Evolutionary conservation across 2,329 filamentous ascomycete species (phyloP), one percentile per base, ranked within the genome.

Genomic region (Epichloe elymi): DNA sequence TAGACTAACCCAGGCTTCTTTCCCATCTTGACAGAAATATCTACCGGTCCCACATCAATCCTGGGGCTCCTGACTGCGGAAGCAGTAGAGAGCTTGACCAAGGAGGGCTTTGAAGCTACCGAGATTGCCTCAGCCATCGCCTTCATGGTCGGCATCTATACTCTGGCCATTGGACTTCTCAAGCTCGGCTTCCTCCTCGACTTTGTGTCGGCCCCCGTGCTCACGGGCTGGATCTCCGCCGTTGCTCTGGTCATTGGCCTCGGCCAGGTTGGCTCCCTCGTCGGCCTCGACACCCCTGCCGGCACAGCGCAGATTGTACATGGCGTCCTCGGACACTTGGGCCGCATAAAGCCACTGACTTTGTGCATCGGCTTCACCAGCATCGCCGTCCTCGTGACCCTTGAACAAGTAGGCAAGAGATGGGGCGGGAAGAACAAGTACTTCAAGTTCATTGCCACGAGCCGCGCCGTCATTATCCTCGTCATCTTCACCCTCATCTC

Each of bases 141-240:
- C 12, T 73, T 84, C 60, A 77, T 80, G 65, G 79, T 83, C 54
- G 82, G 82, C 0, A 68, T 82, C 3, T 82, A 79, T 57, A 70
- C 75, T 15, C 70, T 84, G 20, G 69, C 72, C 15, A 65, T 85
- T 3, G 81, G 81, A 0, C 67, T 83, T 1, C 68, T 83, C 20
- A 80, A 79, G 49, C 74, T 84, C 5, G 80, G 80, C 1, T 85
- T 82, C 60, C 67, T 84, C 5, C 70, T 85, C 19, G 79, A 85
- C 53, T 84, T 82, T 57, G 78, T 85, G 56, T 83, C 80, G 0
- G 71, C 80, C 1, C 80, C 80, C 0, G 78, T 84, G 1, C 70
- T 85, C 0, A 79, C 72, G 6, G 81, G 81, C 4, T 84, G 83
- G 65, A 82, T 85, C 57, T 81, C 79, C 0, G 80, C 80, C 2